A percentile compares a stretch with the other conserved stretches of the same genome.
Evolutionary conservation across 768 basidiomycete species (phyloP).

Genomic region (Mrakia frigida): DNA sequence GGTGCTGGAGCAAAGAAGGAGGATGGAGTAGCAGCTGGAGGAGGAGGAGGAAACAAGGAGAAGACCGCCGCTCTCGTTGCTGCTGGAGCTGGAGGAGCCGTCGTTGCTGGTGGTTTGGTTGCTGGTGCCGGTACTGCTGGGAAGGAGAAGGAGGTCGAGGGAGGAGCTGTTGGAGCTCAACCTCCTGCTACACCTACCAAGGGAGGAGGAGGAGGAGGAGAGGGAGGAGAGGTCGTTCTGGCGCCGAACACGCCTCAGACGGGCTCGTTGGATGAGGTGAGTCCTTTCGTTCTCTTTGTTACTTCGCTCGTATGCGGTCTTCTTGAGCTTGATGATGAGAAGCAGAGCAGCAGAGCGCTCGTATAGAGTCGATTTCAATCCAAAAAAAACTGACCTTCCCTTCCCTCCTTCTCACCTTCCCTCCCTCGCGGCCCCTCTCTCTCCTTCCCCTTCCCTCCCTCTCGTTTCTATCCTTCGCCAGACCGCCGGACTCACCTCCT

Average conservation of each 20-base stretch:
- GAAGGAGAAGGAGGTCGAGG: not conserved
- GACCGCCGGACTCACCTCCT: constrained; percentile 32
- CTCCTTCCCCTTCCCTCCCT: not conserved
- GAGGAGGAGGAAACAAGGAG: not conserved
- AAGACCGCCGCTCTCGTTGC: not conserved
- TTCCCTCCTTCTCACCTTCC: not conserved
- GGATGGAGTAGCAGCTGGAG: not conserved
- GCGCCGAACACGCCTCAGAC: constrained; percentile 19
- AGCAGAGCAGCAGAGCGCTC: not conserved
- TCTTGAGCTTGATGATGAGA: no score
- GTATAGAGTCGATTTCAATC: not conserved
- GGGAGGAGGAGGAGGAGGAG: constrained; percentile 1
- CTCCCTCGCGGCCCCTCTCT: not conserved
- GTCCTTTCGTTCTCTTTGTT: constrained; percentile 11
- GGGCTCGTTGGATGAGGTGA: constrained; percentile 24
- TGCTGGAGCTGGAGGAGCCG: constrained; percentile 5
- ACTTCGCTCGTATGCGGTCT: no score
- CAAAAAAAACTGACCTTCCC: not conserved
- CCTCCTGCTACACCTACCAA: constrained; percentile 14
- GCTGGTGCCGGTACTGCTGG: not conserved
- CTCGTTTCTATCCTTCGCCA: not conserved
- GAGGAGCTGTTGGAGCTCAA: not conserved
- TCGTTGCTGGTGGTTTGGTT: not conserved
- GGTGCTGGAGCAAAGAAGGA: no score
- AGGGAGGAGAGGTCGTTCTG: constrained; percentile 11